Conservation (phyloP, 208 protist species). For the Tritrichomonas foetus region DNA sequence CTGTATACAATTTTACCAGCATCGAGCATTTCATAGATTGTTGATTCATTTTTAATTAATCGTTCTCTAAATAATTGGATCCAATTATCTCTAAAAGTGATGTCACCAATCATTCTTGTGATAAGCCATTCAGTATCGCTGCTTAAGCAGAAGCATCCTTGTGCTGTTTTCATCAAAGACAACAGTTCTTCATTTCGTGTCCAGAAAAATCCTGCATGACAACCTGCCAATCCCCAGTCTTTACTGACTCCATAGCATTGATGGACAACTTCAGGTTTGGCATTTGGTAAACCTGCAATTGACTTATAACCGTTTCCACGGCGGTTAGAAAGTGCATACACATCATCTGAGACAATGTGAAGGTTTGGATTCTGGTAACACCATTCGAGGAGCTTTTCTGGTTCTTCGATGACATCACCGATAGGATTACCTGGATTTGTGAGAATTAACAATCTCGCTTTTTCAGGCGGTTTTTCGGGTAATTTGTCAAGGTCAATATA, state of each 20-base stretch:
- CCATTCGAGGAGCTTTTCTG: neutral
- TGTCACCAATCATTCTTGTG: neutral
- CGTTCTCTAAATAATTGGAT: neutral
- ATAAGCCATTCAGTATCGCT: neutral
- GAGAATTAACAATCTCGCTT: neutral
- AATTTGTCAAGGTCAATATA: neutral
- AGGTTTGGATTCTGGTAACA: neutral
- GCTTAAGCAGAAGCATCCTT: neutral
- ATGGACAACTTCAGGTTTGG: neutral
- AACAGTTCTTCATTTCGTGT: neutral
- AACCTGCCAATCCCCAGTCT: constrained; percentile 12
- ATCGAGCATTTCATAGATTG: neutral
- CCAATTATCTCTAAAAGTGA: neutral
- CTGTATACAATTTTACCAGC: neutral
- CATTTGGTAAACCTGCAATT: neutral
- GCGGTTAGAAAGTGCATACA: neutral
- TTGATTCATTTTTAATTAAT: neutral
- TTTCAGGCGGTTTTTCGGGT: neutral
- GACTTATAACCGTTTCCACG: neutral
- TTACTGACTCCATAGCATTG: neutral
- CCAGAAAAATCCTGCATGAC: neutral
- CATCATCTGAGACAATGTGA: constrained; percentile 20
- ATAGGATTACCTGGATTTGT: constrained; percentile 37
- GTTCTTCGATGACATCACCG: neutral
- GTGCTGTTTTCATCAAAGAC: neutral